Conservation (phyloP, 2,329 filamentous ascomycete genomes). For the Mariannaea sp. region DNA sequence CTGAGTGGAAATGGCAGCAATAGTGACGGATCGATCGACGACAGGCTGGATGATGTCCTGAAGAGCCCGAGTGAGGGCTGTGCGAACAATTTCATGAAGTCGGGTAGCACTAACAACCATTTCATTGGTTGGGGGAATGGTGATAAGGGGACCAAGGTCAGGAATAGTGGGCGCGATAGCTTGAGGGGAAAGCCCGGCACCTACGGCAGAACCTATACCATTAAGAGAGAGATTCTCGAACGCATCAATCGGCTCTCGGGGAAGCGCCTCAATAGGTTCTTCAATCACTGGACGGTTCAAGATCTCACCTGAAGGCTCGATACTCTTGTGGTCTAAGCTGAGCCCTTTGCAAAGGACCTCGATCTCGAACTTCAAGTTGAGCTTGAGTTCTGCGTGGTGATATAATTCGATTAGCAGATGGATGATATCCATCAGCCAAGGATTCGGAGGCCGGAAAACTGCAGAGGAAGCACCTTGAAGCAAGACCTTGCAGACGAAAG, state of each 20-base stretch:
- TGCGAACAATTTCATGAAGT: slow-evolving; percentile 77
- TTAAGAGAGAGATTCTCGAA: slow-evolving; percentile 85
- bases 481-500: slow-evolving; percentile 96
- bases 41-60: slow-evolving; percentile 97
- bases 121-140: slow-evolving; percentile 80
- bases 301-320: slow-evolving; percentile 86
- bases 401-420: slow-evolving; percentile 91
- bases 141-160: slow-evolving; percentile 78
- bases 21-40: slow-evolving; percentile 95
- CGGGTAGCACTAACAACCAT: slow-evolving; percentile 74
- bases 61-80: slow-evolving; percentile 85
- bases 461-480: slow-evolving; percentile 82
- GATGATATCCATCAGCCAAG: slow-evolving; percentile 97
- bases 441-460: slow-evolving; percentile 92
- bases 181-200: slow-evolving; percentile 76
- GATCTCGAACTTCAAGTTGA: slow-evolving; percentile 98
- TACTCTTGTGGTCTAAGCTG: slow-evolving; percentile 87
- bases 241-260: slow-evolving; percentile 72
- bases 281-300: slow-evolving; percentile 72
- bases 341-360: slow-evolving; percentile 95
- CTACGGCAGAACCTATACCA: slow-evolving; percentile 69
- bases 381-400: slow-evolving; percentile 87
- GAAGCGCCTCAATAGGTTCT: slow-evolving; percentile 62
- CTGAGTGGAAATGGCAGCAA: slow-evolving; percentile 93
- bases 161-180: slow-evolving; percentile 80